These are phyloP conservation scores for Trichodelitschia bisporula DNA, from an alignment of 495 filamentous ascomycete species.

Conservation along the genomic window DNA sequence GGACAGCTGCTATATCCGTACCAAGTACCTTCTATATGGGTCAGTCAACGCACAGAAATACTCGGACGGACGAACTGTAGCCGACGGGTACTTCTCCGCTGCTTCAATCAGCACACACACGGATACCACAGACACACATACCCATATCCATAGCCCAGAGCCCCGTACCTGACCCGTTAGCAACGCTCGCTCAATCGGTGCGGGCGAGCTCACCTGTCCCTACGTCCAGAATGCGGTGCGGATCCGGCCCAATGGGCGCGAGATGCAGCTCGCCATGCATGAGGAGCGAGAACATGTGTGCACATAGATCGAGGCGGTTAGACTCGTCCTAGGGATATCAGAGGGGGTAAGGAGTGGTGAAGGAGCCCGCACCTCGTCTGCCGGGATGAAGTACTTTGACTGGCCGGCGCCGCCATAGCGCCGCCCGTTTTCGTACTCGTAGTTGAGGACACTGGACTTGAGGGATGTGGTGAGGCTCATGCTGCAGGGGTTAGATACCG, in stretches of 20 bases:
- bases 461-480: slow-evolving; percentile 7
- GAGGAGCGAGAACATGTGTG: slow-evolving; percentile 10
- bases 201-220: too few relatives aligned
- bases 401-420: slow-evolving; percentile 4
- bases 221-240: slow-evolving; percentile 8
- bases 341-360: too few relatives aligned
- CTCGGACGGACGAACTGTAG: too few relatives aligned
- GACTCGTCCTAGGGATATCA: too few relatives aligned
- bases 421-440: slow-evolving; percentile 7
- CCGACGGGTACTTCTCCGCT: slow-evolving; percentile 1
- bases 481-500: too few relatives aligned
- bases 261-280: slow-evolving; percentile 7
- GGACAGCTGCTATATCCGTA: slow-evolving; percentile 1
- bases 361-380: too few relatives aligned
- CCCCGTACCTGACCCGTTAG: too few relatives aligned
- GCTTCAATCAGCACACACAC: too few relatives aligned
- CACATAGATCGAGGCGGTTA: slow-evolving; percentile 11
- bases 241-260: slow-evolving; percentile 2
- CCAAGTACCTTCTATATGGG: slow-evolving; percentile 4
- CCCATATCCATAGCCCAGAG: slow-evolving; percentile 3
- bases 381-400: slow-evolving; percentile 5
- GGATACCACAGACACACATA: too few relatives aligned
- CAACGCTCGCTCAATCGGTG: too few relatives aligned
- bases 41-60: too few relatives aligned
- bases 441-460: slow-evolving; percentile 5